Percentiles rank a stretch among this genome's conserved stretches.
phyloP scores from a whole-genome alignment of 129 eudicot genomes.

The Apium graveolens region DNA sequence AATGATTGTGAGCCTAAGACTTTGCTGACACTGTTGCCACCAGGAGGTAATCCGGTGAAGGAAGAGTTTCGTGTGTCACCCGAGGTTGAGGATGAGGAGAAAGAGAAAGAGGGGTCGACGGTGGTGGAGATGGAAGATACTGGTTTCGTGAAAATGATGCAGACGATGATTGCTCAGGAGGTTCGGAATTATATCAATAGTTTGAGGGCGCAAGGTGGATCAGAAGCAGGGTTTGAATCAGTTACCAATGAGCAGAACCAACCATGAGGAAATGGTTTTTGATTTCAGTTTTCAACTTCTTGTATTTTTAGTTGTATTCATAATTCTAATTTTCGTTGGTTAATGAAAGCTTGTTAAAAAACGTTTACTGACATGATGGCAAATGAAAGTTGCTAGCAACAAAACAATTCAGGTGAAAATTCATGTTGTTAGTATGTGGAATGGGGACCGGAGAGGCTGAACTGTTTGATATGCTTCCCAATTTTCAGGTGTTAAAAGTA shows the following conservation, averaged over 20 bases:
- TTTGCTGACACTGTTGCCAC: slow-evolving; percentile 53
- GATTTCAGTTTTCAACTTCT: neutral
- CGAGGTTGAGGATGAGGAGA: slow-evolving; percentile 21
- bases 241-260: slow-evolving; percentile 6
- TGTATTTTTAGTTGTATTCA: neutral
- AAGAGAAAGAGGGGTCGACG: slow-evolving; percentile 19
- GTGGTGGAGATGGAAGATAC: slow-evolving; percentile 34
- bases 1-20: slow-evolving; percentile 31
- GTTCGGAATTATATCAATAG: slow-evolving; percentile 49
- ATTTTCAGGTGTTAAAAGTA: too few relatives aligned
- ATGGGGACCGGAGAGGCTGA: too few relatives aligned
- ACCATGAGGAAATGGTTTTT: neutral
- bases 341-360: neutral
- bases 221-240: slow-evolving; percentile 3
- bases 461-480: too few relatives aligned
- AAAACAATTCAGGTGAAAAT: too few relatives aligned
- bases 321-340: neutral
- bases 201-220: slow-evolving; percentile 26
- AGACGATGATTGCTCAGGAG: slow-evolving; percentile 66
- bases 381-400: too few relatives aligned
- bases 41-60: slow-evolving; percentile 24
- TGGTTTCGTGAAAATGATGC: slow-evolving; percentile 48
- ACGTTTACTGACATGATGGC: neutral
- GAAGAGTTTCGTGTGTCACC: slow-evolving; percentile 19
- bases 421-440: too few relatives aligned